Base-by-base conservation (phyloP, 2,329 filamentous ascomycete species). In the Fusarium odoratissimum region DNA sequence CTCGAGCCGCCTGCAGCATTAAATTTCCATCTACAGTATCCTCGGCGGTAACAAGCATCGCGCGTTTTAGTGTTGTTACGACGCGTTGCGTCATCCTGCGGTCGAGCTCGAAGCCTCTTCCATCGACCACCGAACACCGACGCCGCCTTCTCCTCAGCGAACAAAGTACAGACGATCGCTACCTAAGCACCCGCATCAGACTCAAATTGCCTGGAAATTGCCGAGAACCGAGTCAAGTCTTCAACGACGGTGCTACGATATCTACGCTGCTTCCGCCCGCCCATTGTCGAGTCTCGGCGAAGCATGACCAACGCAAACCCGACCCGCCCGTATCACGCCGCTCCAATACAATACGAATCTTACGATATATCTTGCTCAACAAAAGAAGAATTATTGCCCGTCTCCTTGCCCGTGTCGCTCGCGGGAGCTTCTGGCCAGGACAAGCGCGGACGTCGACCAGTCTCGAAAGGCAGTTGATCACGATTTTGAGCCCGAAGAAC, bases 311-410 rank as follows among this genome's bases (percentile, higher is more conserved):
- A 13, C 17, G 12, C 19, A 10, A 31, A 48, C 4, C 10, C 13
- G 28, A 31, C n/a, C 2, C 14, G 21, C 28, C 21, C 10, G 13
- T 17, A 48, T 31, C 45, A 12, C 28, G 21, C 45, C 13, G 7
- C 14, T 17, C 21, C 28, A 31, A 31, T 0, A 12, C 1, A n/a
- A 23, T 6, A 17, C 13, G 10, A 49, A 17, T 3, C 5, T 23
- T 21, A 11, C 19, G 6, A 11, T 25, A 25, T 1, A 0, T 3
- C 16, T 4, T 30, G 3, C 3, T 23, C 10, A 28, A 28, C 3
- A 23, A 13, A 31, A 31, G 10, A 33, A 17, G 0, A 17, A 4
- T 17, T 6, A 6, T 17, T 8, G 1, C 7, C 10, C 7, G 5
- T 48, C 31, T 12, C 8, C 16, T 19, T 35, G 9, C 3, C 21